phyloP scores from a whole-genome alignment of 2,329 filamentous ascomycete genomes.

The Neofusicoccum sp. region DNA sequence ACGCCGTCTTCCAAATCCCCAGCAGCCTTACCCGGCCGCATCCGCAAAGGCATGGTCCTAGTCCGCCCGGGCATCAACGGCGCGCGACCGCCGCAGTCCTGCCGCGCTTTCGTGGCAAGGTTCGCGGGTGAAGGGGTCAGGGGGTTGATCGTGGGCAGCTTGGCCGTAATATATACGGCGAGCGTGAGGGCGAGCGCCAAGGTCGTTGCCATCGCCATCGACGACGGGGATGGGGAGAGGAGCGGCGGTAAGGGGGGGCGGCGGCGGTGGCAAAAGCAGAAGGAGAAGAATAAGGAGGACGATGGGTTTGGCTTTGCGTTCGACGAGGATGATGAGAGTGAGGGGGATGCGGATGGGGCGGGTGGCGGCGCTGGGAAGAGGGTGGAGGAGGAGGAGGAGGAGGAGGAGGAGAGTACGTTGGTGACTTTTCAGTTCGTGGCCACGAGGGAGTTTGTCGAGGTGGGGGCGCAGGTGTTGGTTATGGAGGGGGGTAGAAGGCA shows the following conservation, averaged over 20 bases:
- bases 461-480: slow-evolving; percentile 70
- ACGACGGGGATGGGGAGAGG: slow-evolving; percentile 26
- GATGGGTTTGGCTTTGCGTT: slow-evolving; percentile 60
- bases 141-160: slow-evolving; percentile 65
- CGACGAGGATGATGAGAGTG: slow-evolving; percentile 49
- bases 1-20: slow-evolving; percentile 21
- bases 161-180: slow-evolving; percentile 82
- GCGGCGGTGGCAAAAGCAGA: neutral
- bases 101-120: slow-evolving; percentile 59
- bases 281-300: slow-evolving; percentile 38
- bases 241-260: neutral
- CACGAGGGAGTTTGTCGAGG: slow-evolving; percentile 72
- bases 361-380: neutral
- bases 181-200: slow-evolving; percentile 83
- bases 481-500: slow-evolving; percentile 67
- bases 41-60: slow-evolving; percentile 82
- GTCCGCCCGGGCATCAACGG: slow-evolving; percentile 52
- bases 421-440: slow-evolving; percentile 70
- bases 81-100: slow-evolving; percentile 49
- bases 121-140: slow-evolving; percentile 66
- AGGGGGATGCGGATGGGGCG: slow-evolving; percentile 42
- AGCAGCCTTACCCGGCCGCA: slow-evolving; percentile 29
- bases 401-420: slow-evolving; percentile 42
- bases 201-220: slow-evolving; percentile 57
- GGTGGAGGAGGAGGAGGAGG: slow-evolving; percentile 36